phyloP scores from a whole-genome alignment of 2,329 filamentous ascomycete species.

The Orbilia ellipsospora region DNA sequence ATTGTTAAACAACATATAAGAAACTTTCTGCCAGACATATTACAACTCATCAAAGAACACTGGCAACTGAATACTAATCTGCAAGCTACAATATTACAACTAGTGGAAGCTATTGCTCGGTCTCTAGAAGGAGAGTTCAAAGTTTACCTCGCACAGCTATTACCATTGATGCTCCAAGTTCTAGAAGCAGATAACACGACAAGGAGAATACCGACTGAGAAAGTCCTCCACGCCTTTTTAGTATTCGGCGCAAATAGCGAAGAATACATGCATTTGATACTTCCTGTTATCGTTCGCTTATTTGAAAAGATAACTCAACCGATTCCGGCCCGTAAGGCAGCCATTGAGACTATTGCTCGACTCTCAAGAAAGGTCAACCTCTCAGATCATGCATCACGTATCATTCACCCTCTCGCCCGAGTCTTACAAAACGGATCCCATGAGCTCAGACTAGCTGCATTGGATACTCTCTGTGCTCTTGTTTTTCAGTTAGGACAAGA shows the following conservation, averaged over 20 bases:
- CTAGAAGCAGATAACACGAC: constrained; percentile 84
- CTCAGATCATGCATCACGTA: constrained; percentile 94
- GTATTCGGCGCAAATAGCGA: constrained; percentile 96
- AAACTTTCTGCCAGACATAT: constrained; percentile 86
- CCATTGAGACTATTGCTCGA: constrained; percentile 94
- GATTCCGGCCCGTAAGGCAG: constrained; percentile 80
- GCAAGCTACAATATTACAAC: constrained; percentile 87
- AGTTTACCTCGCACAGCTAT: constrained; percentile 85
- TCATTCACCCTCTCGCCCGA: constrained; percentile 90
- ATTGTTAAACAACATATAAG: constrained; percentile 97
- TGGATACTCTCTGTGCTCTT: constrained; percentile 93
- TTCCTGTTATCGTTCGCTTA: constrained; percentile 91
- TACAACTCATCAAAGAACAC: constrained; percentile 86
- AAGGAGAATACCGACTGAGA: constrained; percentile 84
- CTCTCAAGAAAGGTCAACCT: constrained; percentile 96
- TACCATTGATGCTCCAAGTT: constrained; percentile 93
- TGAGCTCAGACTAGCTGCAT: constrained; percentile 78
- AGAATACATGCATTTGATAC: constrained; percentile 99
- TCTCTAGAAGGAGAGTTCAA: constrained; percentile 98
- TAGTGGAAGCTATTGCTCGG: constrained; percentile 92
- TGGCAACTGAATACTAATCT: constrained; percentile 84
- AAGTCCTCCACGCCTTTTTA: constrained; percentile 91
- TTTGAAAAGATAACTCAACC: constrained; percentile 91
- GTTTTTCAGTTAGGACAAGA: constrained; percentile 97
- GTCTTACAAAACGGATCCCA: constrained; percentile 80